Evolutionary conservation across 371 early-diverging fungal species (phyloP).

Genomic region (Thermomucor indicae-seudaticae): DNA sequence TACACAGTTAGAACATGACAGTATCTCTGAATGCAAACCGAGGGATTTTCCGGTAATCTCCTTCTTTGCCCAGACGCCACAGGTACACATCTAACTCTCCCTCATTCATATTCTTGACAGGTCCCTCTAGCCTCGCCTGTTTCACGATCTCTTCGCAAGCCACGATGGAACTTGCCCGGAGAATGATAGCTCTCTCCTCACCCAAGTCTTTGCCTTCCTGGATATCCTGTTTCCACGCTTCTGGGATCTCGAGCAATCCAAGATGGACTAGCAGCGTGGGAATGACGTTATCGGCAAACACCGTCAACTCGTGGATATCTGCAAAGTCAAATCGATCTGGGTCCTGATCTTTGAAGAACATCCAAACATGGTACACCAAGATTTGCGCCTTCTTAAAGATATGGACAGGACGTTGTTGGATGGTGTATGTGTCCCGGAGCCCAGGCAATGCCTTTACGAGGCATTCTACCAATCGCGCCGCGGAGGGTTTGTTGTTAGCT

Average conservation of each 20-base stretch:
- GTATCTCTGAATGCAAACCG: constrained; percentile 64
- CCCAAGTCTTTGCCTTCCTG: constrained; percentile 45
- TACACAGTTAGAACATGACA: constrained; percentile 66
- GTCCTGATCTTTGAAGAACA: constrained; percentile 38
- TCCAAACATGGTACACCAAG: constrained; percentile 52
- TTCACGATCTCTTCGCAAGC: constrained; percentile 62
- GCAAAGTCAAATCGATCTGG: constrained; percentile 56
- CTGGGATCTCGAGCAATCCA: constrained; percentile 51
- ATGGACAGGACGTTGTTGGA: constrained; percentile 52
- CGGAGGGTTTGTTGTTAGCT: constrained; percentile 26
- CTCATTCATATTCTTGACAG: constrained; percentile 36
- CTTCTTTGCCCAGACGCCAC: constrained; percentile 69
- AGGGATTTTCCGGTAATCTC: constrained; percentile 53
- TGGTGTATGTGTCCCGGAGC: constrained; percentile 53
- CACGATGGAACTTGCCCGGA: constrained; percentile 69
- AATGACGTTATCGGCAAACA: constrained; percentile 75
- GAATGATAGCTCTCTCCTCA: constrained; percentile 42
- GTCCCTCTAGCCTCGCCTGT: constrained; percentile 6
- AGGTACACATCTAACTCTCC: constrained; percentile 65
- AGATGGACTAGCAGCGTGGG: constrained; percentile 62
- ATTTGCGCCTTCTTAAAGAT: constrained; percentile 68
- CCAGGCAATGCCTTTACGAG: constrained; percentile 63
- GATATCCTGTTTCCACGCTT: constrained; percentile 48
- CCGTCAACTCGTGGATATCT: constrained; percentile 59
- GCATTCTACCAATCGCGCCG: constrained; percentile 49